phyloP scores from a whole-genome alignment of 495 filamentous ascomycete species.

The Aspergillus heteromorphus region DNA sequence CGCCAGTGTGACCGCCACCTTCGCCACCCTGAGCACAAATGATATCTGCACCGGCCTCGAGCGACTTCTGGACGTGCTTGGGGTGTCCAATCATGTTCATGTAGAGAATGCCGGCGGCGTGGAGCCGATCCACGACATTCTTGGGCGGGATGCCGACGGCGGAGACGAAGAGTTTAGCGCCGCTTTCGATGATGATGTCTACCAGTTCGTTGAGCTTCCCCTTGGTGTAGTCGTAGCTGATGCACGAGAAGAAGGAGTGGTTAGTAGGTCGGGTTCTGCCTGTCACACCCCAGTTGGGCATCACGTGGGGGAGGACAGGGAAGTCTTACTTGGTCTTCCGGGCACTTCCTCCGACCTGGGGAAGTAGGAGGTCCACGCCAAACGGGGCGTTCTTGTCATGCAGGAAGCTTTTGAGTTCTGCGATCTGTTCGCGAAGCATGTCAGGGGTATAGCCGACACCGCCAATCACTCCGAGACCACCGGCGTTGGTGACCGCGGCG shows the following conservation, averaged over 20 bases:
- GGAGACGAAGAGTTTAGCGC: slow-evolving; percentile 90
- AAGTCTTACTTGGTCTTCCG: slow-evolving; percentile 82
- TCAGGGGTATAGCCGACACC: slow-evolving; percentile 96
- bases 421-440: slow-evolving; percentile 92
- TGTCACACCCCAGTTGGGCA: background rate
- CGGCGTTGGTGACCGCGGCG: slow-evolving; percentile 94
- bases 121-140: slow-evolving; percentile 79
- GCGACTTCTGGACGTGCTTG: slow-evolving; percentile 92
- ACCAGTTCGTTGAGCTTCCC: slow-evolving; percentile 91
- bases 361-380: slow-evolving; percentile 90
- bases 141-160: slow-evolving; percentile 93
- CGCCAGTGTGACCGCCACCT: slow-evolving; percentile 86
- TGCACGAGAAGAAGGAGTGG: slow-evolving; percentile 5
- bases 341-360: slow-evolving; percentile 88
- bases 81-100: slow-evolving; percentile 99
- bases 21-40: slow-evolving; percentile 94
- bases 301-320: background rate
- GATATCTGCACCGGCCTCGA: slow-evolving; percentile 82
- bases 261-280: slow-evolving; percentile 11
- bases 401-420: slow-evolving; percentile 85
- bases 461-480: slow-evolving; percentile 92
- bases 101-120: slow-evolving; percentile 82
- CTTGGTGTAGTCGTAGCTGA: slow-evolving; percentile 98
- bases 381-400: slow-evolving; percentile 97
- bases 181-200: slow-evolving; percentile 86